phyloP scores from a whole-genome alignment of 345 rosid genomes.

The Eucalyptus pauciflora region DNA sequence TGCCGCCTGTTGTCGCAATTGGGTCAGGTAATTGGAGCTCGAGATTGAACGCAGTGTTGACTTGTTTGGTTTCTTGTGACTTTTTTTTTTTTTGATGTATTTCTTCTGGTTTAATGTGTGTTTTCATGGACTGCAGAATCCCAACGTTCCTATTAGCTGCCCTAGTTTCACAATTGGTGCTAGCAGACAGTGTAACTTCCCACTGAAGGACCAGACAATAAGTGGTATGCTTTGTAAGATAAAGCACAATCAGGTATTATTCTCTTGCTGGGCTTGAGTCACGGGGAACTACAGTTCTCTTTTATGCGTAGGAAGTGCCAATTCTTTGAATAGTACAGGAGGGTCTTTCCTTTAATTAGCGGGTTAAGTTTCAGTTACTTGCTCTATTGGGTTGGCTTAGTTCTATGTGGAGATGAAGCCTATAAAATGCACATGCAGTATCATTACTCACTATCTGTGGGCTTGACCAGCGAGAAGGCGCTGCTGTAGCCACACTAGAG shows the following conservation, averaged over 20 bases:
- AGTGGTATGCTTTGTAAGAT: slow-evolving; percentile 53
- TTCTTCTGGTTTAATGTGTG: not conserved
- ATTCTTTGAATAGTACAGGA: not conserved
- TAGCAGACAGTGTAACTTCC: slow-evolving; percentile 34
- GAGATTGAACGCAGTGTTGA: not conserved
- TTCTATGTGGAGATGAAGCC: slow-evolving; percentile 41
- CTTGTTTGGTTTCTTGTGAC: not conserved
- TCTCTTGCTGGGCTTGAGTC: not conserved
- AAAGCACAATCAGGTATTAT: slow-evolving; percentile 46
- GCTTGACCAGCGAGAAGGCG: slow-evolving; percentile 75
- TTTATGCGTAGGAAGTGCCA: not conserved
- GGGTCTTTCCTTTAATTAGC: not conserved
- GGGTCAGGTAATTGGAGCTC: slow-evolving; percentile 37
- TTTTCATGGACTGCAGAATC: slow-evolving; percentile 32
- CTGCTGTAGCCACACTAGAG: slow-evolving; percentile 51
- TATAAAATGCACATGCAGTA: slow-evolving; percentile 42
- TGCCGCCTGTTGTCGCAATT: slow-evolving; percentile 68
- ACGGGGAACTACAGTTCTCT: not conserved
- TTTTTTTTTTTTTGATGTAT: not conserved
- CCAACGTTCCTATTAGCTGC: slow-evolving; percentile 25
- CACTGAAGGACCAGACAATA: slow-evolving; percentile 31
- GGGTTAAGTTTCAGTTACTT: not conserved
- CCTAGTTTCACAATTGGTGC: slow-evolving; percentile 52
- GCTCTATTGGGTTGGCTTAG: not conserved
- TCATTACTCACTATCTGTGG: slow-evolving; percentile 64